Evolutionary conservation across 2,329 filamentous ascomycete species (phyloP).

Genomic region (Neophaeococcomyces aloes): DNA sequence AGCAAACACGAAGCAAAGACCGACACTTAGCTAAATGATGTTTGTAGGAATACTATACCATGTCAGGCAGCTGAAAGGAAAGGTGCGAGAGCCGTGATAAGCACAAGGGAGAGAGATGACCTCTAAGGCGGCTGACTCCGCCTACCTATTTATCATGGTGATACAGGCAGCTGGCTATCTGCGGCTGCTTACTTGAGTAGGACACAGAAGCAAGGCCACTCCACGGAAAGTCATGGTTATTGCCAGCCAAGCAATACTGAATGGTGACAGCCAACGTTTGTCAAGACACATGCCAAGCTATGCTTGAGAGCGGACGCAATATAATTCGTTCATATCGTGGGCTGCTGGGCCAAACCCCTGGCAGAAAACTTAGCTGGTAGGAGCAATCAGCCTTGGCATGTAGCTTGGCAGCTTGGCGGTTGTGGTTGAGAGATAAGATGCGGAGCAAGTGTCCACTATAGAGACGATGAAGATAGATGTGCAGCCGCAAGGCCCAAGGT

Average conservation of each 20-base stretch:
- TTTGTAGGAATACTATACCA: no score
- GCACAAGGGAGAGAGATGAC: background rate
- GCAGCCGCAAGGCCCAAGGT: no score
- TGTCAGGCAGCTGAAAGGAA: no score
- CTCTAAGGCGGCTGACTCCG: constrained; percentile 1
- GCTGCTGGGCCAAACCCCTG: background rate
- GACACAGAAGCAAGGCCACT: background rate
- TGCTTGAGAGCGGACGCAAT: constrained; percentile 4
- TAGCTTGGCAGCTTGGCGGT: background rate
- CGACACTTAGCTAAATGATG: no score
- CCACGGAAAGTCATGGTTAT: background rate
- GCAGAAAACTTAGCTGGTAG: background rate
- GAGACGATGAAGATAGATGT: no score
- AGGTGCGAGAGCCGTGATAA: background rate
- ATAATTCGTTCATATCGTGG: constrained; percentile 1
- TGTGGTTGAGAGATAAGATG: no score
- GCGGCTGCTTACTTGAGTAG: background rate
- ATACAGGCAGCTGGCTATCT: background rate
- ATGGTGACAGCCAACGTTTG: background rate
- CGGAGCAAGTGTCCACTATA: no score
- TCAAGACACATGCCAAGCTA: background rate
- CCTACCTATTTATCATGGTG: background rate
- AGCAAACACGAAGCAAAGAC: background rate
- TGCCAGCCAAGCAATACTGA: background rate
- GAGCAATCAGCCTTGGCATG: background rate